Conservation (phyloP, 257 asterid species). For the Solanum chiquidenum region DNA sequence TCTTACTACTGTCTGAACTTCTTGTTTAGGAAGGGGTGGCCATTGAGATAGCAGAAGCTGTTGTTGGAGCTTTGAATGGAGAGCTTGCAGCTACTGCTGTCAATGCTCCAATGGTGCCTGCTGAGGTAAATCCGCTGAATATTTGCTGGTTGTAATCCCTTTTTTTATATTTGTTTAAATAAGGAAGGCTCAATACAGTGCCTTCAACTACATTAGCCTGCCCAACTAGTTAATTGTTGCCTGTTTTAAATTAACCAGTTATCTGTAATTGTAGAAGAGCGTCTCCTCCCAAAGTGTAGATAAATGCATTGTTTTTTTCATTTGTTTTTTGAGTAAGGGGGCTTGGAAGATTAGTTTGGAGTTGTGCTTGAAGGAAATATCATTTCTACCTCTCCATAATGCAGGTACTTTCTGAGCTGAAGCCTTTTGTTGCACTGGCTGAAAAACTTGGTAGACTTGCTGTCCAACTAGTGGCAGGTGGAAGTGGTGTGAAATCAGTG, state of each 20-base stretch:
- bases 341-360: neutral
- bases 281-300: neutral
- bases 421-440: conserved; percentile 73
- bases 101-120: conserved; percentile 96
- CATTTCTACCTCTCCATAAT: neutral
- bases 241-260: neutral
- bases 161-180: neutral
- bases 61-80: conserved; percentile 87
- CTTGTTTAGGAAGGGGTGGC: conserved; percentile 85
- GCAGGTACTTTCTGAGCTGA: conserved; percentile 82
- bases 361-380: neutral
- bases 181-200: neutral
- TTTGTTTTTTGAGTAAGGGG: neutral
- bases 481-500: conserved; percentile 64
- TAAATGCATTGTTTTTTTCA: neutral
- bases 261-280: neutral
- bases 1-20: neutral
- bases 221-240: neutral
- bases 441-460: conserved; percentile 94
- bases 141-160: neutral
- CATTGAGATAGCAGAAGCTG: conserved; percentile 95
- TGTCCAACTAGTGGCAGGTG: conserved; percentile 87
- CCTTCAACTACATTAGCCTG: neutral
- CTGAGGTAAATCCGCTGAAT: conserved; percentile 39
- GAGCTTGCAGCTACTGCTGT: conserved; percentile 98